A percentile compares a stretch with the other conserved stretches of the same genome.
phyloP scores from a whole-genome alignment of 225 moss, liverwort and hornwort species.

The Anthoceros angustus region DNA sequence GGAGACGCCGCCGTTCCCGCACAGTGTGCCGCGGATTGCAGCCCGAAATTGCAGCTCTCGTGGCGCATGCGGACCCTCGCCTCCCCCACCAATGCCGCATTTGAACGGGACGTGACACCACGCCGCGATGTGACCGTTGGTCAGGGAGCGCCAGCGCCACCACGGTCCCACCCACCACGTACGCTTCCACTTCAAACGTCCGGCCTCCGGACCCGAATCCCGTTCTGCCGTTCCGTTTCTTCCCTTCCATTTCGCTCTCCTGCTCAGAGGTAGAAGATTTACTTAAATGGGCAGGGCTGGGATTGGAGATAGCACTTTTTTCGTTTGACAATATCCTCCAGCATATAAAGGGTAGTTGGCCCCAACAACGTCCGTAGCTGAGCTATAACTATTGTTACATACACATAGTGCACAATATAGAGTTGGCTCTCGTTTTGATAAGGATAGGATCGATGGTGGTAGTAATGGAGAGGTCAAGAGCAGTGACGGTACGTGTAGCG shows the following conservation, averaged over 20 bases:
- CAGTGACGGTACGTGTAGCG: too few relatives aligned
- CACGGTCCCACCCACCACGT: background rate
- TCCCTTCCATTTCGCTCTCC: background rate
- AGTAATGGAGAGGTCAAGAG: too few relatives aligned
- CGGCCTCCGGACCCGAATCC: background rate
- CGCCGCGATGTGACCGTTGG: constrained; percentile 1
- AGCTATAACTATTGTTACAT: too few relatives aligned
- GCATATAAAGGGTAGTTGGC: too few relatives aligned
- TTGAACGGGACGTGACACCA: background rate
- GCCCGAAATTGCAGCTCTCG: background rate
- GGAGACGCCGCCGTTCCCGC: too few relatives aligned
- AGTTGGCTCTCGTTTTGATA: too few relatives aligned
- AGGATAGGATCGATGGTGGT: background rate
- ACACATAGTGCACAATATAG: too few relatives aligned
- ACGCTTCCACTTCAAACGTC: background rate
- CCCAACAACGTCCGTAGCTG: too few relatives aligned
- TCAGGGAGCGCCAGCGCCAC: background rate
- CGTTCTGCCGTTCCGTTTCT: background rate
- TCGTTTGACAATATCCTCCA: too few relatives aligned
- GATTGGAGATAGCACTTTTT: too few relatives aligned
- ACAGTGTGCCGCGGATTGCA: background rate
- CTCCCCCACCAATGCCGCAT: background rate
- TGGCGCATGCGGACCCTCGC: background rate
- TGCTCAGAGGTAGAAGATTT: too few relatives aligned
- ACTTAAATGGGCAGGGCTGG: background rate